A percentile compares a stretch with the other conserved stretches of the same genome.
Conservation (phyloP, 768 basidiomycete species). For the Auricularia cornea region DNA sequence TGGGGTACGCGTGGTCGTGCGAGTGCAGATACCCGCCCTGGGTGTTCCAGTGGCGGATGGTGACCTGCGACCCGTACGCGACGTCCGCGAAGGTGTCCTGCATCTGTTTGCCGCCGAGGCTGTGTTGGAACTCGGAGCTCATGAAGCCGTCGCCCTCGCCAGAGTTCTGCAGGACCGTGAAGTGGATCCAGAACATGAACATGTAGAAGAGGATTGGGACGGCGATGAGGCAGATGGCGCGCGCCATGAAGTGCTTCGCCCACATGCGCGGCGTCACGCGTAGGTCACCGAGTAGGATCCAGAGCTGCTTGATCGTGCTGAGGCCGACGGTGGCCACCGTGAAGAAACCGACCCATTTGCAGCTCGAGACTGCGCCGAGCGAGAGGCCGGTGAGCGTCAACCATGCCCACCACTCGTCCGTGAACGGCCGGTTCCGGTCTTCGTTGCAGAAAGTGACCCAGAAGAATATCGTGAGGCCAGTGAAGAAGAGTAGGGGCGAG, state of each 20-base stretch:
- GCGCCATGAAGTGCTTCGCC: constrained; percentile 77
- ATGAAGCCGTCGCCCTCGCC: constrained; percentile 99
- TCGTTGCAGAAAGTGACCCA: constrained; percentile 92
- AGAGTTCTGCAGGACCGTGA: constrained; percentile 75
- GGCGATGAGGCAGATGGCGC: constrained; percentile 82
- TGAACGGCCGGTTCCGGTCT: constrained; percentile 78
- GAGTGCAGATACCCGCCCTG: constrained; percentile 99
- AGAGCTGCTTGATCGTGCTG: constrained; percentile 77
- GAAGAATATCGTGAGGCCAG: constrained; percentile 75
- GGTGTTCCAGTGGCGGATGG: constrained; percentile 87
- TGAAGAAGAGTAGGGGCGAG: constrained; percentile 97
- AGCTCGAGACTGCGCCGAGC: constrained; percentile 85
- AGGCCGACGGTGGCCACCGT: constrained; percentile 91
- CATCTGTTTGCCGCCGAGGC: constrained; percentile 83
- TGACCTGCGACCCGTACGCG: constrained; percentile 71
- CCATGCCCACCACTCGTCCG: constrained; percentile 87
- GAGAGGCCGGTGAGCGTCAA: constrained; percentile 78
- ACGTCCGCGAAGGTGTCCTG: constrained; percentile 82
- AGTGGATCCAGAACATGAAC: constrained; percentile 94
- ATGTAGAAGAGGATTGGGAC: constrained; percentile 88
- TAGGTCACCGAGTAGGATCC: constrained; percentile 82
- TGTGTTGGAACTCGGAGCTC: constrained; percentile 98
- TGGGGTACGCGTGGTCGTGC: constrained; percentile 82
- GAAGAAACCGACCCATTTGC: constrained; percentile 98
- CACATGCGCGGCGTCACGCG: constrained; percentile 68